A percentile compares a stretch with the other conserved stretches of the same genome.
phyloP scores from a whole-genome alignment of 2,329 filamentous ascomycete genomes.

The Fusarium algeriense region DNA sequence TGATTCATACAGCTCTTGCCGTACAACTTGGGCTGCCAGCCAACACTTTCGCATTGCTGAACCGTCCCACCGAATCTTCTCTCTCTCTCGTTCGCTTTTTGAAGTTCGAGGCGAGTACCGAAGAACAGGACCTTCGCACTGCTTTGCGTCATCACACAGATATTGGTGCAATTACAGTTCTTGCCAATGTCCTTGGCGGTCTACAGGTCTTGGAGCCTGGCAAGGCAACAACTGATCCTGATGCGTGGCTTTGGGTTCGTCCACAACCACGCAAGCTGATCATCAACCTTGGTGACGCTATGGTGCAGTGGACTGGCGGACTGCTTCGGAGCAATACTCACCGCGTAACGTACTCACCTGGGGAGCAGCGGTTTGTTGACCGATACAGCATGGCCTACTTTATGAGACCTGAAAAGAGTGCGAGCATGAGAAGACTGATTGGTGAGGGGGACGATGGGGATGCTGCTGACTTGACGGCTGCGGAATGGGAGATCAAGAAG shows the following conservation, averaged over 20 bases:
- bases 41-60: not conserved
- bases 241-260: not conserved
- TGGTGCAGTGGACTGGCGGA: not conserved
- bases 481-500: not conserved
- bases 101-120: not conserved
- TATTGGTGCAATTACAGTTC: not conserved
- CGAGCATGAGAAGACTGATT: not conserved
- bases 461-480: not conserved
- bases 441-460: not conserved
- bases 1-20: not conserved
- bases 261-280: not conserved
- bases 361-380: not conserved
- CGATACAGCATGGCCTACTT: not conserved
- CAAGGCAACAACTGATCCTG: not conserved
- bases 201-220: not conserved
- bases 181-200: not conserved
- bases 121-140: not conserved
- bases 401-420: not conserved
- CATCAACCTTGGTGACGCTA: not conserved
- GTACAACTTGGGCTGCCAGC: not conserved
- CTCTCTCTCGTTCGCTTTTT: not conserved
- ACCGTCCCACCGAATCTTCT: not conserved
- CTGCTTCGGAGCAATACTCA: not conserved
- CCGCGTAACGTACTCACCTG: not conserved
- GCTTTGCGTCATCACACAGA: not conserved